Base-by-base conservation (phyloP, 2,329 filamentous ascomycete species). In the Exophiala phaeomuriformis region DNA sequence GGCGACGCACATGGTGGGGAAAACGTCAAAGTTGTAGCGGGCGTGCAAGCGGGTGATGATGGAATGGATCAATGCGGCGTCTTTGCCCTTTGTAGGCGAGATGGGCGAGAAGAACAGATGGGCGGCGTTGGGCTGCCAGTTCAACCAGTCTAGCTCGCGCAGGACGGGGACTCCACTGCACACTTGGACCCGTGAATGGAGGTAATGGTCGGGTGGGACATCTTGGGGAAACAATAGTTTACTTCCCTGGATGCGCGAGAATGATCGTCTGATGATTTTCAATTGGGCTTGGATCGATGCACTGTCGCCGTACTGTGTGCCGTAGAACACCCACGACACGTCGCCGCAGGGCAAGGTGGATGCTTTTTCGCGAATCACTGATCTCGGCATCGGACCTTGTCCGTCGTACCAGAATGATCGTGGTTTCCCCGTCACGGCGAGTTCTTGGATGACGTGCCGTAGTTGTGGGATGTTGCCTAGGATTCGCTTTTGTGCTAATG, bases 71-170 rank as follows among this genome's bases (percentile, higher is more conserved):
- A 55, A 54, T 5, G 46, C 54, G 9, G 68, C 68, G 51, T 69
- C 67, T 6, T 57, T 57, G 5, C 65, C 64, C 12, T 59, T 57
- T 6, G 68, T 71, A 3, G 66, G 66, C 12, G 59, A 63, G 41
- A 71, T 67, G n/a, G 69, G 69, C 5, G 63, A 66, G 54, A 69
- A 69, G 47, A 64, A 64, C 39, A 67, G 58, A 52, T 69, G 67
- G 2, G 63, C 61, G 4, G 65, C 67, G 52, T 69, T 69, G 31
- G 67, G 67, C 45, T 62, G 56, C 67, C 67, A 69, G 55, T 62
- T 63, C 53, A 69, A 47, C 63, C 67, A 67, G 46, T 68, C 66
- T 6, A 70, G 59, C 40, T 68, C 65, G 37, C 64, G 61, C 33
- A 66, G 51, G 7, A 57, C 60, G 4, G 65, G 65, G 1, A 56